Evolutionary conservation across 495 filamentous ascomycete genomes (phyloP).

Genomic region (Aspergillus wentii): DNA sequence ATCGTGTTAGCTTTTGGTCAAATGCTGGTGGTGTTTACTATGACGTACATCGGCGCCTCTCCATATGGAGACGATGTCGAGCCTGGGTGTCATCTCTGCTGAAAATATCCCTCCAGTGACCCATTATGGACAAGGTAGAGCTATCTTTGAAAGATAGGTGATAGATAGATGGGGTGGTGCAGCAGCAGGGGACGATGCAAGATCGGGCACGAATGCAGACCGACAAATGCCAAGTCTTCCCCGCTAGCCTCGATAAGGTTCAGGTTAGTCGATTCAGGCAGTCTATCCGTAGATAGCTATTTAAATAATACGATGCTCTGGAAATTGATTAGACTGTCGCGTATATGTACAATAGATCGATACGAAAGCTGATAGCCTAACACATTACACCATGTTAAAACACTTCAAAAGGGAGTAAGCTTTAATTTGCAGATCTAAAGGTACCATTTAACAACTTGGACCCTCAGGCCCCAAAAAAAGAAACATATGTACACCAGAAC

Average conservation of each 20-base stretch:
- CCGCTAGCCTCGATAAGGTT: constrained; percentile 7
- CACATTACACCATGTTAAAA: too few relatives aligned
- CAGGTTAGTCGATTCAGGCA: too few relatives aligned
- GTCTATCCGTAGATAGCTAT: too few relatives aligned
- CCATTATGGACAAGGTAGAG: constrained; percentile 21
- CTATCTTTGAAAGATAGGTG: not conserved
- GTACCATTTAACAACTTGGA: constrained; percentile 24
- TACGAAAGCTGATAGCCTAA: too few relatives aligned
- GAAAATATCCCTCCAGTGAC: constrained; percentile 31
- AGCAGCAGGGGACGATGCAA: not conserved
- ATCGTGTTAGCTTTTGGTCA: constrained; percentile 19
- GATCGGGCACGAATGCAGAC: not conserved
- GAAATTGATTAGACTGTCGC: too few relatives aligned
- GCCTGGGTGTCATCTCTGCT: constrained; percentile 14
- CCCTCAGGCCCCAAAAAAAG: constrained; percentile 15
- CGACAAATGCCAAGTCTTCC: not conserved
- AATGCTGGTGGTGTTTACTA: constrained; percentile 5
- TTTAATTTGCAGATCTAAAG: constrained; percentile 8
- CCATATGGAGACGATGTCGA: constrained; percentile 22
- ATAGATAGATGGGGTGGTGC: not conserved
- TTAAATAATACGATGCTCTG: too few relatives aligned
- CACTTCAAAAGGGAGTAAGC: constrained; percentile 4
- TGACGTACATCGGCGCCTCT: constrained; percentile 40
- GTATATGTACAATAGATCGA: too few relatives aligned
- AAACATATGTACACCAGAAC: constrained; percentile 42